Conservation (phyloP, 2,329 filamentous ascomycete species). For the Trichoderma endophyticum region DNA sequence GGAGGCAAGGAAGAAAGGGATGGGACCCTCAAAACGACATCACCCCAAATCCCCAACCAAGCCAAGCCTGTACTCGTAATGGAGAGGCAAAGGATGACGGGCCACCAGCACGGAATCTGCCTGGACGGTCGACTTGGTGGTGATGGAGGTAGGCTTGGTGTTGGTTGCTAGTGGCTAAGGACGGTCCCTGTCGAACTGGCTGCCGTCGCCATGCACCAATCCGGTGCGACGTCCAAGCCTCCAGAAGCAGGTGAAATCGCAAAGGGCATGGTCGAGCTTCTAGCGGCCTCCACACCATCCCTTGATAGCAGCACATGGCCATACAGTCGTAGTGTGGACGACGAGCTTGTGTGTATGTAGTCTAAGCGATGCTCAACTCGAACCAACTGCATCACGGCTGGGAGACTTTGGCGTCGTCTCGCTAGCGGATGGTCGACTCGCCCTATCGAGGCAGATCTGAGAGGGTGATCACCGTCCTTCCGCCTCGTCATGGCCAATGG, state of each 20-base stretch:
- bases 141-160: background rate
- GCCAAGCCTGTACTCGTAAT: background rate
- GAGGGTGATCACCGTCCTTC: slow-evolving; percentile 14
- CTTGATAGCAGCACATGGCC: slow-evolving; percentile 16
- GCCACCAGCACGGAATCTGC: background rate
- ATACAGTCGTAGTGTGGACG: background rate
- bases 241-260: slow-evolving; percentile 17
- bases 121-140: background rate
- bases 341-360: background rate
- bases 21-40: background rate
- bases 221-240: slow-evolving; percentile 6
- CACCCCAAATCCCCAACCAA: background rate
- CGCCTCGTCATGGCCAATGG: slow-evolving; percentile 12
- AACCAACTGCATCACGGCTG: slow-evolving; percentile 9
- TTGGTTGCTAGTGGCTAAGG: slow-evolving; percentile 9
- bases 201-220: slow-evolving; percentile 12
- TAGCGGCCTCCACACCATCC: slow-evolving; percentile 1
- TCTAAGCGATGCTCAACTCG: background rate
- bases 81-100: slow-evolving; percentile 13
- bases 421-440: background rate
- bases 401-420: slow-evolving; percentile 4
- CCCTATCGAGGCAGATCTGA: slow-evolving; percentile 16
- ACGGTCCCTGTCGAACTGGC: background rate
- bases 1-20: background rate
- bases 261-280: slow-evolving; percentile 10